These are phyloP conservation scores for Fusarium pilosicola DNA, from an alignment of 2,329 filamentous ascomycete genomes.

Conservation along the genomic window DNA sequence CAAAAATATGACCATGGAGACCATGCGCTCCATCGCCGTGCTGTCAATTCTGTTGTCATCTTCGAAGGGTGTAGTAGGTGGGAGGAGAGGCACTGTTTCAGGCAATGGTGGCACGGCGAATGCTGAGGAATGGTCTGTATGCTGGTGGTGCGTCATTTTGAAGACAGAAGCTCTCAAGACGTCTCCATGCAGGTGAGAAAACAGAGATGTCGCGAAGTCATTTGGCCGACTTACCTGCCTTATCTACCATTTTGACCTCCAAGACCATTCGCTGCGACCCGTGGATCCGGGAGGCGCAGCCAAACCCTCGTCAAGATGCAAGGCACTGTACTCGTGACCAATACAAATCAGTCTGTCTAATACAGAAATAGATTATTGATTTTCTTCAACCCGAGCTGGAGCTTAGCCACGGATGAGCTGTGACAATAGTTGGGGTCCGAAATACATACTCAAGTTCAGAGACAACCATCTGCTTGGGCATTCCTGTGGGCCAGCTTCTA, in stretches of 20 bases:
- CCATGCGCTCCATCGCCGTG: not conserved
- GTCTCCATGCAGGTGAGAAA: not conserved
- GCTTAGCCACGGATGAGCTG: not conserved
- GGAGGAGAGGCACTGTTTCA: not conserved
- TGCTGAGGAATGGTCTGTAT: not conserved
- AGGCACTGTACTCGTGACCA: not conserved
- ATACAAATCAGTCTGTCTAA: not conserved
- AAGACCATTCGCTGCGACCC: not conserved
- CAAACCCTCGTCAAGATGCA: not conserved
- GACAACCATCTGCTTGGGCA: not conserved
- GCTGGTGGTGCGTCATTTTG: not conserved
- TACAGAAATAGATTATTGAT: not conserved
- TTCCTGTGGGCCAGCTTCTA: rapidly evolving
- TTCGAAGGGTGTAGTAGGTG: not conserved
- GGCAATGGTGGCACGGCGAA: not conserved
- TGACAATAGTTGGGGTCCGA: no score
- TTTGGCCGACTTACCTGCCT: not conserved
- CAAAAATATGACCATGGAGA: not conserved
- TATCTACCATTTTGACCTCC: not conserved
- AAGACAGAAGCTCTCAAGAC: not conserved
- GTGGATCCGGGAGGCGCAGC: not conserved
- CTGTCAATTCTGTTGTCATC: not conserved
- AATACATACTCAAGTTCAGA: not conserved
- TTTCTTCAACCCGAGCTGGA: not conserved
- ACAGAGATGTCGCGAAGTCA: rapidly evolving